phyloP scores from a whole-genome alignment of 768 basidiomycete genomes.

The Postia placenta region DNA sequence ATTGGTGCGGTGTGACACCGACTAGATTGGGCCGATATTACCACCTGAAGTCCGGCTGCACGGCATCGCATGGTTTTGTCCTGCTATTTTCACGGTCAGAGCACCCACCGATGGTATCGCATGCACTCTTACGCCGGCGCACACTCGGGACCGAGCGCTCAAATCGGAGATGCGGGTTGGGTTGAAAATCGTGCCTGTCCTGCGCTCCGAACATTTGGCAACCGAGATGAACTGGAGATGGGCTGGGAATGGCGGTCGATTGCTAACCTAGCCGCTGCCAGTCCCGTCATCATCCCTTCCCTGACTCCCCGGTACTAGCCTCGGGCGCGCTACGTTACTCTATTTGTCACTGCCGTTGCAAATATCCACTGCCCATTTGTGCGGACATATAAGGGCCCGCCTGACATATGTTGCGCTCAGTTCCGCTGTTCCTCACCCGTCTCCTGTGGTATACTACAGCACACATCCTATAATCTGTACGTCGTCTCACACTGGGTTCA shows the following conservation, averaged over 20 bases:
- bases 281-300: not conserved
- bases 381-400: not conserved
- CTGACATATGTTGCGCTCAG: not conserved
- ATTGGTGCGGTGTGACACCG: not conserved
- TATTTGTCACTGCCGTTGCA: not conserved
- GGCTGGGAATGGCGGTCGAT: not conserved
- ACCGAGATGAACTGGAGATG: not conserved
- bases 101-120: too few species aligned
- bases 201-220: slow-evolving; percentile 1
- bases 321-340: not conserved
- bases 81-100: too few species aligned
- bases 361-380: not conserved
- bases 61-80: too few species aligned
- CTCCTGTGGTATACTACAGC: not conserved
- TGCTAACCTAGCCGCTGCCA: not conserved
- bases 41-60: too few species aligned
- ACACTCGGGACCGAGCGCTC: not conserved
- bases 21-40: not conserved
- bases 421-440: not conserved
- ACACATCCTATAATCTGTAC: not conserved
- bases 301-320: not conserved
- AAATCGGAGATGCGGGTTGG: not conserved
- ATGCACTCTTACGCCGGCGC: too few species aligned
- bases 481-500: not conserved
- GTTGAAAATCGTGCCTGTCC: not conserved